A percentile compares a stretch with the other conserved stretches of the same genome.
These are phyloP conservation scores for Saitozyma sp. DNA, from an alignment of 768 basidiomycete genomes.

Conservation along the genomic window DNA sequence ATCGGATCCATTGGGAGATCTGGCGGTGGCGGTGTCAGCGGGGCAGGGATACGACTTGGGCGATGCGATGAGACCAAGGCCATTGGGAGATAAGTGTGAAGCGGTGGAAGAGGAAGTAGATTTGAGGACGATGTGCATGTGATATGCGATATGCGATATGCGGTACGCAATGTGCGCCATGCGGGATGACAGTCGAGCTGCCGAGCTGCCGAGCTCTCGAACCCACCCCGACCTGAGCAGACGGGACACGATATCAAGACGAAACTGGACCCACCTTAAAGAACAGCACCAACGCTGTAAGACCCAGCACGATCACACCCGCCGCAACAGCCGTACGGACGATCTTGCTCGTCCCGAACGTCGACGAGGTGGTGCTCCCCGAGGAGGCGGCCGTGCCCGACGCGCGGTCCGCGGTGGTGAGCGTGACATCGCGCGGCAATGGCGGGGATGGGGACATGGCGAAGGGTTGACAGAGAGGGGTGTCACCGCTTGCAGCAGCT, in stretches of 20 bases:
- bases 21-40: slow-evolving; percentile 13
- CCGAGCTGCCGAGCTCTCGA: neutral
- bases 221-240: too few species aligned
- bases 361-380: neutral
- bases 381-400: neutral
- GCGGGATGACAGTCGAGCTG: neutral
- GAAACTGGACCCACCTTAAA: slow-evolving; percentile 38
- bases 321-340: slow-evolving; percentile 42
- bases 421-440: too few species aligned
- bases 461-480: too few species aligned
- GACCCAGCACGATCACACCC: slow-evolving; percentile 37
- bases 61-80: too few species aligned
- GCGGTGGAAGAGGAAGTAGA: too few species aligned
- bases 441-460: too few species aligned
- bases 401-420: neutral
- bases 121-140: too few species aligned
- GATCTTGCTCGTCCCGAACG: slow-evolving; percentile 38
- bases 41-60: neutral
- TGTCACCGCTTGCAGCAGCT: too few species aligned
- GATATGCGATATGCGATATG: too few species aligned
- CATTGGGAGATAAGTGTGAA: too few species aligned
- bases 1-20: slow-evolving; percentile 41
- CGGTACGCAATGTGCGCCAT: neutral
- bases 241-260: too few species aligned
- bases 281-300: slow-evolving; percentile 36